These are phyloP conservation scores for Lactarius indigo DNA, from an alignment of 768 basidiomycete genomes.

Conservation along the genomic window DNA sequence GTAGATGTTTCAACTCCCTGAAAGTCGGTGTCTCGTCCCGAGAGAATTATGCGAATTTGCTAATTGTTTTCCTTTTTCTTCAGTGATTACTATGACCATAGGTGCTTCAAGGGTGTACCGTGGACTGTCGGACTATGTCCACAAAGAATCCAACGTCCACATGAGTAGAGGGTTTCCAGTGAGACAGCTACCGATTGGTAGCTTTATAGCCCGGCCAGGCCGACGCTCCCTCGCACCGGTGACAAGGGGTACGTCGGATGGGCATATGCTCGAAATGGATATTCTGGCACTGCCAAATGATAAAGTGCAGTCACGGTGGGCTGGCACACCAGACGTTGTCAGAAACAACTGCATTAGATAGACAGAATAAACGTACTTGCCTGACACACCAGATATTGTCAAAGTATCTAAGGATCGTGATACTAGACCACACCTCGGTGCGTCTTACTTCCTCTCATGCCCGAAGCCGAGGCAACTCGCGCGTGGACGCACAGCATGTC, in stretches of 20 bases:
- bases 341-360: no score
- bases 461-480: no score
- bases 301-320: no score
- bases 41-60: neutral
- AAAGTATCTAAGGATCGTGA: no score
- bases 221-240: neutral
- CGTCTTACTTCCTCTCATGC: no score
- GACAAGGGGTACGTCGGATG: neutral
- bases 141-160: neutral
- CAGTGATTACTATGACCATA: neutral
- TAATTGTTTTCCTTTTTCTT: neutral
- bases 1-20: constrained; percentile 7
- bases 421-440: no score
- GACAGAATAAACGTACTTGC: no score
- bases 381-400: no score
- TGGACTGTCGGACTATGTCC: neutral
- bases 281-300: neutral
- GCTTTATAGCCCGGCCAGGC: neutral
- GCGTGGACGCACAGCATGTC: no score
- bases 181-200: neutral
- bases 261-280: neutral
- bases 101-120: constrained; percentile 2
- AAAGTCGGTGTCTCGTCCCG: neutral
- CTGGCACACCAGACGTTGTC: no score
- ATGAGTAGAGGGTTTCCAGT: neutral